Percentiles rank a stretch among this genome's conserved stretches.
Evolutionary conservation across 176 grass and related monocot species (phyloP).

Genomic region (Bromus sterilis): DNA sequence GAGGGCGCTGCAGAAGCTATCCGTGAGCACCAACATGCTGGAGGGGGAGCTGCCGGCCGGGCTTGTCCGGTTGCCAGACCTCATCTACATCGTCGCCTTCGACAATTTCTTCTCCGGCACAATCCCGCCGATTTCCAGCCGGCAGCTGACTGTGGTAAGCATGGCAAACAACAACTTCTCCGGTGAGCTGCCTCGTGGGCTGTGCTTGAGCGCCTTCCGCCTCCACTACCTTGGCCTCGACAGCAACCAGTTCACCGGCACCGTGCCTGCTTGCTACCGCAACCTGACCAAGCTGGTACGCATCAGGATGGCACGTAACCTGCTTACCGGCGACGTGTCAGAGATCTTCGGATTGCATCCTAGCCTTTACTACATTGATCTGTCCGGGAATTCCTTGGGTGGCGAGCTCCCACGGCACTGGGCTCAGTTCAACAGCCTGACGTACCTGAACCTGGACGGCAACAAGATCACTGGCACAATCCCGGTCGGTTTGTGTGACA

Average conservation of each 20-base stretch:
- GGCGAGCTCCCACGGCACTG: conserved; percentile 47
- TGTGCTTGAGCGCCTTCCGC: conserved; percentile 30
- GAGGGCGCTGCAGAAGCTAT: conserved; percentile 30
- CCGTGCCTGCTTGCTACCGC: conserved; percentile 52
- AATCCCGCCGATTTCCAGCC: background rate
- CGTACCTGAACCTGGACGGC: conserved; percentile 42
- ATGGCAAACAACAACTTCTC: conserved; percentile 52
- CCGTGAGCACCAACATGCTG: conserved; percentile 49
- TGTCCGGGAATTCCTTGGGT: conserved; percentile 42
- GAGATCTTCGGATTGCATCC: conserved; percentile 52
- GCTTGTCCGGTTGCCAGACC: conserved; percentile 34
- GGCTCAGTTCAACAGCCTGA: conserved; percentile 40
- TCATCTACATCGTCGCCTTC: conserved; percentile 1
- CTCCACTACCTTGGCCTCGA: conserved; percentile 28
- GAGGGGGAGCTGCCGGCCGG: conserved; percentile 47
- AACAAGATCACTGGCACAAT: conserved; percentile 63
- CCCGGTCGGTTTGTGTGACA: conserved; percentile 24
- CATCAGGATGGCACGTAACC: conserved; percentile 41
- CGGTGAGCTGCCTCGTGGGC: conserved; percentile 39
- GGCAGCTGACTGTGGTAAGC: background rate
- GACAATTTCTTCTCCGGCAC: background rate
- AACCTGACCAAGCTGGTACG: conserved; percentile 32
- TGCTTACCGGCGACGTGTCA: conserved; percentile 46
- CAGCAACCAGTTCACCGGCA: conserved; percentile 38
- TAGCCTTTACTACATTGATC: conserved; percentile 44